A percentile compares a stretch with the other conserved stretches of the same genome.
Conservation (phyloP, 192 early-diverging fungal genomes). For the Diversispora epigaea region DNA sequence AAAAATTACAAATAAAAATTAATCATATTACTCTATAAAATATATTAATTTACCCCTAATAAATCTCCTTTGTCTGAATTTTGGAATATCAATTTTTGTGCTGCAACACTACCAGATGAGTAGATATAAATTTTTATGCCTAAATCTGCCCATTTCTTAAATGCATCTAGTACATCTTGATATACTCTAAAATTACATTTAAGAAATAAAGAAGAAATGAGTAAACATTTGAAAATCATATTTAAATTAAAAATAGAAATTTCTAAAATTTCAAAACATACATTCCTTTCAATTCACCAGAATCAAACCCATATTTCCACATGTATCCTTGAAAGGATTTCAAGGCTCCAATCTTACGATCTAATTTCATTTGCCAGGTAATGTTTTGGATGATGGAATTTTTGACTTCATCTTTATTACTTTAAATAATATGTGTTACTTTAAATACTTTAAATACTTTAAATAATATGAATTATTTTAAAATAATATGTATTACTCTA, state of each 20-base stretch:
- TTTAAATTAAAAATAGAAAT: no score
- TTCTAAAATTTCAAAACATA: conserved; percentile 45
- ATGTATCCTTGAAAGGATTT: conserved; percentile 95
- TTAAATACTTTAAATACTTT: no score
- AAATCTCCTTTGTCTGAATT: conserved; percentile 80
- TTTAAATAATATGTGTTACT: neutral
- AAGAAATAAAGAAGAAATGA: no score
- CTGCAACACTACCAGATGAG: conserved; percentile 91
- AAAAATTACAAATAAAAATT: neutral
- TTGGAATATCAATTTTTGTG: conserved; percentile 92
- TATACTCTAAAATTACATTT: conserved; percentile 58
- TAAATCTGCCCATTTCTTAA: conserved; percentile 65
- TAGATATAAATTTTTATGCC: conserved; percentile 85
- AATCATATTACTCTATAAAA: neutral
- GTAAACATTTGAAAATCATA: no score
- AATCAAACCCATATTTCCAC: conserved; percentile 85
- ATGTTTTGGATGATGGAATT: conserved; percentile 67
- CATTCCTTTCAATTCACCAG: conserved; percentile 72
- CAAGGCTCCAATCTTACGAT: conserved; percentile 88
- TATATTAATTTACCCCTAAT: conserved; percentile 44
- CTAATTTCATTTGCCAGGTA: conserved; percentile 77
- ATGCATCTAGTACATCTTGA: conserved; percentile 78
- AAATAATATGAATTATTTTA: no score
- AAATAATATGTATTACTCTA: no score
- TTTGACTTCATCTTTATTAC: conserved; percentile 49